These are phyloP conservation scores for Neopestalotiopsis sp. DNA, from an alignment of 2,329 filamentous ascomycete genomes.

Conservation along the genomic window DNA sequence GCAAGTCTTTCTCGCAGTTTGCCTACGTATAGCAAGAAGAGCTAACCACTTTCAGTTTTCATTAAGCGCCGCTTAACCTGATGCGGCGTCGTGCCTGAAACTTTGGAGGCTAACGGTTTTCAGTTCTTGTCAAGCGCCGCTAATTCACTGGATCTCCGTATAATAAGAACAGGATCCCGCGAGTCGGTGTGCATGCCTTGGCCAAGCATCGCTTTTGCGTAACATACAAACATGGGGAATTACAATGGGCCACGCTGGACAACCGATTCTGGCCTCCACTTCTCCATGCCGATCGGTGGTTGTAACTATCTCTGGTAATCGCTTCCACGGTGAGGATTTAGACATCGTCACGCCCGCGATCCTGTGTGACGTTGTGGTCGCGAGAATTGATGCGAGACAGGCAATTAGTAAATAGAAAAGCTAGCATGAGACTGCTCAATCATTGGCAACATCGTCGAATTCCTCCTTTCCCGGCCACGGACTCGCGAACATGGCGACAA, in stretches of 20 bases:
- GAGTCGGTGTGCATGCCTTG: not conserved
- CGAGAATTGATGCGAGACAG: not conserved
- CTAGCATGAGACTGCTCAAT: not conserved
- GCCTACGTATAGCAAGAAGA: not conserved
- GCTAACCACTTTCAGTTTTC: not conserved
- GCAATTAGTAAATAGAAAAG: not conserved
- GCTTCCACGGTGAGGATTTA: not conserved
- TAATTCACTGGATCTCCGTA: not conserved
- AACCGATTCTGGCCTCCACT: not conserved
- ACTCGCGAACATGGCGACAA: not conserved
- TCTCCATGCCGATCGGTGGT: not conserved
- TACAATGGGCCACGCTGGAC: not conserved
- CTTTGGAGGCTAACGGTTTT: not conserved
- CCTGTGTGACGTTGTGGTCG: not conserved
- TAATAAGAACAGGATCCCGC: not conserved
- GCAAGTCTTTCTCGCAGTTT: not conserved
- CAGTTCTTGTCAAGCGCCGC: not conserved
- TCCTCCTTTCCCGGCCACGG: not conserved
- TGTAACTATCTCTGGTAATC: not conserved
- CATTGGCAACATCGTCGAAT: not conserved
- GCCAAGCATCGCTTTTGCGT: too few species aligned
- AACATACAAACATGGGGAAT: not conserved
- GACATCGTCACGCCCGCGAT: not conserved
- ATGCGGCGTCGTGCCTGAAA: not conserved
- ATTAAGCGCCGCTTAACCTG: not conserved